These are phyloP conservation scores for Malassezia nana DNA, from an alignment of 1,284 basidiomycete genomes.

Conservation along the genomic window DNA sequence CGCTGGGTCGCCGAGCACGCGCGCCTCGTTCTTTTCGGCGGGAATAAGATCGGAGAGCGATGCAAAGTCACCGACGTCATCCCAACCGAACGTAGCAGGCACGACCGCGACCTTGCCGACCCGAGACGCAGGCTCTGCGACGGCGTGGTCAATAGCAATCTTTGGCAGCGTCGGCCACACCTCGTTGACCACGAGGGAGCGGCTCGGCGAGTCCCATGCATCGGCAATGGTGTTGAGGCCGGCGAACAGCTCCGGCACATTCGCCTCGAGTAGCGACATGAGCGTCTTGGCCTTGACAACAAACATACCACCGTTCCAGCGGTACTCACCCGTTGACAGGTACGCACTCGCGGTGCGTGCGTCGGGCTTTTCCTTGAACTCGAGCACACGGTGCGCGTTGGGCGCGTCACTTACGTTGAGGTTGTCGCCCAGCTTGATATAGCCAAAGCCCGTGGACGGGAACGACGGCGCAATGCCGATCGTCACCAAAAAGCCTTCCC, in stretches of 20 bases:
- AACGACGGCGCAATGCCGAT: constrained; percentile 48
- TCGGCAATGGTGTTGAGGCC: constrained; percentile 39
- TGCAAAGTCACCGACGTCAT: constrained; percentile 47
- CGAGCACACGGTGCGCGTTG: constrained; percentile 41
- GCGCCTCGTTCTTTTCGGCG: constrained; percentile 45
- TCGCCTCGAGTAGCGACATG: constrained; percentile 31
- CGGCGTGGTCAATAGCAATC: constrained; percentile 48
- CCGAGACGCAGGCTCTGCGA: constrained; percentile 45
- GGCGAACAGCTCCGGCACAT: constrained; percentile 37
- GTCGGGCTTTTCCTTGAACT: constrained; percentile 49
- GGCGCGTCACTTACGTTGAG: constrained; percentile 32
- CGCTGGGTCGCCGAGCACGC: constrained; percentile 39
- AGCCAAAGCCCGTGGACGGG: constrained; percentile 47
- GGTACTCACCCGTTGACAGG: constrained; percentile 43
- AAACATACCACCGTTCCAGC: constrained; percentile 49
- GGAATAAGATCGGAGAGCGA: constrained; percentile 44
- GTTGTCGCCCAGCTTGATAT: constrained; percentile 46
- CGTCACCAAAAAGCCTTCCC: constrained; percentile 44
- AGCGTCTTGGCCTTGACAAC: constrained; percentile 44
- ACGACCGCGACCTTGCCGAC: constrained; percentile 45
- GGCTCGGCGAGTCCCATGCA: constrained; percentile 34
- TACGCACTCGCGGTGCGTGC: constrained; percentile 44
- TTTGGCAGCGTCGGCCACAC: constrained; percentile 43
- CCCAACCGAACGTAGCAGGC: constrained; percentile 48
- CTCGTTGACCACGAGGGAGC: constrained; percentile 24